A percentile compares a stretch with the other conserved stretches of the same genome.
Evolutionary conservation across 768 basidiomycete species (phyloP).

Genomic region (Nevesoporus exiguus): DNA sequence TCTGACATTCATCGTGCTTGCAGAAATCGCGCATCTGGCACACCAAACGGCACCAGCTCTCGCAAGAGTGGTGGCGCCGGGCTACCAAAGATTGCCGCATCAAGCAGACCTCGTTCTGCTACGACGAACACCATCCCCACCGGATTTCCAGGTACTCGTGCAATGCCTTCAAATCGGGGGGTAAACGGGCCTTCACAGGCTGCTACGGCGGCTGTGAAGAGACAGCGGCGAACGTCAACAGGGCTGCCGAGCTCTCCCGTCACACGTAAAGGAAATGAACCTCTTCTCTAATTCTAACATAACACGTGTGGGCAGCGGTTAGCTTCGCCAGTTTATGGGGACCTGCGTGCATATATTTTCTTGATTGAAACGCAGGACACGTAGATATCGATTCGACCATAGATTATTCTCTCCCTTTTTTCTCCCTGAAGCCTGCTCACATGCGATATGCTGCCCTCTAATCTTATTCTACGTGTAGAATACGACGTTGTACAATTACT

Average conservation of each 20-base stretch:
- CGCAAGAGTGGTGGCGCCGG: conserved; percentile 55
- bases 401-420: conserved; percentile 32
- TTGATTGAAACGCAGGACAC: conserved; percentile 32
- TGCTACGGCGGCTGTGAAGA: conserved; percentile 54
- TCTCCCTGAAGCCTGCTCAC: conserved; percentile 11
- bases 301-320: background rate
- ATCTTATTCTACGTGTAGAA: conserved; percentile 34
- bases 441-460: conserved; percentile 31
- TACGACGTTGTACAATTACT: conserved; percentile 22
- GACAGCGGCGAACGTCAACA: conserved; percentile 76
- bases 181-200: conserved; percentile 17
- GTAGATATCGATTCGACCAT: conserved; percentile 30
- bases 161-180: conserved; percentile 33
- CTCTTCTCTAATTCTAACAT: conserved; percentile 12
- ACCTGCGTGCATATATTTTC: conserved; percentile 31
- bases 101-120: conserved; percentile 65
- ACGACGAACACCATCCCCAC: conserved; percentile 59
- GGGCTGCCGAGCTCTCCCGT: conserved; percentile 42
- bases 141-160: conserved; percentile 41
- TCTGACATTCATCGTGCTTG: background rate
- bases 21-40: conserved; percentile 80
- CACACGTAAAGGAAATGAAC: conserved; percentile 29
- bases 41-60: conserved; percentile 54
- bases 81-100: conserved; percentile 73
- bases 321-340: conserved; percentile 13